Base-by-base conservation (phyloP, 257 asterid genomes). In the Paraleonurus japonicus region DNA sequence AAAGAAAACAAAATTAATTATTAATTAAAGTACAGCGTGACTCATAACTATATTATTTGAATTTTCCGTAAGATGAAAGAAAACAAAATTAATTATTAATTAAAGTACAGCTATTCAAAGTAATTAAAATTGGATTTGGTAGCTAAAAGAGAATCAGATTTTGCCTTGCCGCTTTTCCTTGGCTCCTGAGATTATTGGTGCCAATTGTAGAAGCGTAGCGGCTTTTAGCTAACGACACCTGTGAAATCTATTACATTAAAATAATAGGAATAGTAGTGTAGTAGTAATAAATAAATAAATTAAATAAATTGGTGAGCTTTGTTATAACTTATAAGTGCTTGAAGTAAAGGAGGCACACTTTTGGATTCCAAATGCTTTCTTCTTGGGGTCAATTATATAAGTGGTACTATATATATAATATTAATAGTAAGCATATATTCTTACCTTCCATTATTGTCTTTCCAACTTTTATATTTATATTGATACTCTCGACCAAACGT, bases 91-190 rank as follows among this genome's bases (percentile, higher is more conserved):
- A 60, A 37, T 12, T 41, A 35, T 13, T 67, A 61, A 35, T 51
- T 57, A 23, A 75, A 19, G 23, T 15, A 28, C 23, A 5, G 43
- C 61, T 4, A 54, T 55, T 43, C 12, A 47, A 67, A 63, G 55
- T 24, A 12, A 45, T 2, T 7, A 16, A 48, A 70, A 39, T 69
- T 59, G 35, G 75, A 78, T 78, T 69, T 73, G 80, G 80, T 70
- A 79, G 75, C 65, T 68, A 63, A n/a, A n/a, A 59, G n/a, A 73
- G 75, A 67, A 78, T 61, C 43, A 19, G 81, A 78, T 72, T 67
- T 73, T 72, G 71, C 11, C 67, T 45, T 47, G 78, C 41, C 3
- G 11, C 17, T 53, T 68, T 62, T 41, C 12, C 33, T 27, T 27
- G 32, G 35, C 28, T 26, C 28, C 24, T 54, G 8, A 27, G 28